These are phyloP conservation scores for Diplosphaera chodatii DNA, from an alignment of 139 green algal species.

Conservation along the genomic window DNA sequence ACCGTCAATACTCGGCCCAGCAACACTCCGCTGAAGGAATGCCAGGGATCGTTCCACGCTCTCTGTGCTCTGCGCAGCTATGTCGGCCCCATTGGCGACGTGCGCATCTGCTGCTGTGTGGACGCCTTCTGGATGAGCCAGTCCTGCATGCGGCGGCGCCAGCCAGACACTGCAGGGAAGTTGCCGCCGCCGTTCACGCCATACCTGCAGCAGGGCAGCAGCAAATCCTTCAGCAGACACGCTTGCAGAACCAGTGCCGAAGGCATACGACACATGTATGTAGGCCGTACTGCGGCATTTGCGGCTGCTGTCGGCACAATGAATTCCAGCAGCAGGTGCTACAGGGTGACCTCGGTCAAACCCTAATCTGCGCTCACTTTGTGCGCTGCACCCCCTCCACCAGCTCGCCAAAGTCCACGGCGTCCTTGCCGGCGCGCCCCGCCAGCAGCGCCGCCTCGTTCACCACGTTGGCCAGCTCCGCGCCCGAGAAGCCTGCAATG, in stretches of 20 bases:
- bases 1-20: too few species aligned
- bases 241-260: too few species aligned
- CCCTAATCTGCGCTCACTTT: conserved; percentile 12
- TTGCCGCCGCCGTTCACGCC: conserved; percentile 33
- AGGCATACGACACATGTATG: too few species aligned
- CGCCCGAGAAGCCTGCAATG: conserved; percentile 61
- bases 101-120: conserved; percentile 12
- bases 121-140: conserved; percentile 18
- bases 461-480: conserved; percentile 93
- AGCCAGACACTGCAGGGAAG: not conserved
- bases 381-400: conserved; percentile 61
- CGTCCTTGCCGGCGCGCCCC: conserved; percentile 31
- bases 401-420: conserved; percentile 60
- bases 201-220: conserved; percentile 15
- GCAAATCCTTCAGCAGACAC: too few species aligned
- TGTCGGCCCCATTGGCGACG: conserved; percentile 11
- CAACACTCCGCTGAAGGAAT: too few species aligned
- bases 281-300: too few species aligned
- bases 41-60: too few species aligned
- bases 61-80: not conserved
- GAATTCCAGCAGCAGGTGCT: too few species aligned
- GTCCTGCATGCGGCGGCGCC: conserved; percentile 15
- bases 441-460: conserved; percentile 88
- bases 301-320: too few species aligned
- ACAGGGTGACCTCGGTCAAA: too few species aligned